Evolutionary conservation across 2,329 filamentous ascomycete species (phyloP), one percentile per base, ranked within the genome.

Genomic region (Huntiella bhutanensis): DNA sequence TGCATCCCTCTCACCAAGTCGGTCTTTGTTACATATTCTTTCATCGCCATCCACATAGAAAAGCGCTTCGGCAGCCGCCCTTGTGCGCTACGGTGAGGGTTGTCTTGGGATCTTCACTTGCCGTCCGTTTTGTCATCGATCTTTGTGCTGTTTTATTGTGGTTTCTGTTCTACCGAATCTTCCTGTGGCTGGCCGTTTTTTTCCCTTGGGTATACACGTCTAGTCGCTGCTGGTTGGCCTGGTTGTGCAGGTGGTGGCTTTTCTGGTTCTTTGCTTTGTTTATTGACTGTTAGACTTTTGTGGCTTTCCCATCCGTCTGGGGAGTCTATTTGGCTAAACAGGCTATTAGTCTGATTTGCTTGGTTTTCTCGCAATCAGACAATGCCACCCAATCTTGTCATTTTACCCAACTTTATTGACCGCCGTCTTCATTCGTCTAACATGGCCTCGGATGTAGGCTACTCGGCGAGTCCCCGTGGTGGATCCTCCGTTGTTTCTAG

Each of bases 401-500:
- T 28, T 28, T 10, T 28, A 28, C 22, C 22, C 22, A 28, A 10
- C 22, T 28, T 28, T 10, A 28, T 28, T 28, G 22, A 28, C 22
- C 22, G 22, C n/a, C 35, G 13, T 22, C 50, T 56, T 62, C 58
- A 59, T 79, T 79, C 74, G 73, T 79, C 59, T 78, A 75, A 59
- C 74, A 48, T 44, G 37, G 46, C 41, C 17, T 32, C 46, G 12
- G 59, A 46, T 53, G 55, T 46, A 45, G 49, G 62, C 64, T 55
- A 68, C 74, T 55, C 64, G 19, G 33, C 77, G 54, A 65, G 71
- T 57, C 63, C 73, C 55, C 75, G 76, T 57, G 70, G 70, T 54
- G 60, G 73, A 59, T 62, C 74, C 62, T 68, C 76, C 58, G 61
- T 86, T 65, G 60, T 80, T 55, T 73, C 79, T 52, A 75, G 77